Evolutionary conservation across 176 grass and related monocot species (phyloP), one percentile per base, ranked within the genome.

Genomic region (Musa beccarii): DNA sequence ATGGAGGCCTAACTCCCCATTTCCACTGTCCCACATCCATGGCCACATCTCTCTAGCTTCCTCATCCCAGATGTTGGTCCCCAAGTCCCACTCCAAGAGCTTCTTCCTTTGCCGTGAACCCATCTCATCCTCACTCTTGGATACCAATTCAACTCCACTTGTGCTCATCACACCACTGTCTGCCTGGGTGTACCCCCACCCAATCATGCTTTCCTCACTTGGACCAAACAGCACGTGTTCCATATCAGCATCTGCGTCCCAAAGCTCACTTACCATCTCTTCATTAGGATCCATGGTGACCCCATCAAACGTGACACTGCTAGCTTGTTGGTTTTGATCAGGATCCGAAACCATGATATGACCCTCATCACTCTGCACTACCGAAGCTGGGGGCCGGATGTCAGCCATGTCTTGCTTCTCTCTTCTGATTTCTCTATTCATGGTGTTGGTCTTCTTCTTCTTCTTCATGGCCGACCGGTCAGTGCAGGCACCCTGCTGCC

Each of bases 81-180:
- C 84, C 87, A 84, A 86, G 55, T 88, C 87, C 87, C 92, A 88
- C 76, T 92, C 87, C 23, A 92, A 65, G 10, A 96, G 72, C 9
- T 71, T 15, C 49, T 29, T 49, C 29, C 10, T 43, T 15, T 70
- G 28, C 5, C 2, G 2, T 4, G 68, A 11, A 8, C 9, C 29
- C 68, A 17, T n/a, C 68, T 19, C 14, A 25, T 19, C 28, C 16
- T 3, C 34, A 2, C 66, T 49, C 13, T 1, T 19, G 67, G 9
- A 10, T 16, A 11, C 69, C 8, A 7, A 11, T 51, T 20, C 69
- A 49, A 26, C 69, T 51, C 34, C 1, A 16, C 34, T 71, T 15
- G 22, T 8, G 15, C 28, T 10, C 68, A 19, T 62, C 12, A 6
- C 43, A 49, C 68, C 28, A 43, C 50, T 2, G 6, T 19, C 29